A percentile compares a stretch with the other conserved stretches of the same genome.
Conservation (phyloP, 2,329 filamentous ascomycete species). For the Harringtonia lauricola region DNA sequence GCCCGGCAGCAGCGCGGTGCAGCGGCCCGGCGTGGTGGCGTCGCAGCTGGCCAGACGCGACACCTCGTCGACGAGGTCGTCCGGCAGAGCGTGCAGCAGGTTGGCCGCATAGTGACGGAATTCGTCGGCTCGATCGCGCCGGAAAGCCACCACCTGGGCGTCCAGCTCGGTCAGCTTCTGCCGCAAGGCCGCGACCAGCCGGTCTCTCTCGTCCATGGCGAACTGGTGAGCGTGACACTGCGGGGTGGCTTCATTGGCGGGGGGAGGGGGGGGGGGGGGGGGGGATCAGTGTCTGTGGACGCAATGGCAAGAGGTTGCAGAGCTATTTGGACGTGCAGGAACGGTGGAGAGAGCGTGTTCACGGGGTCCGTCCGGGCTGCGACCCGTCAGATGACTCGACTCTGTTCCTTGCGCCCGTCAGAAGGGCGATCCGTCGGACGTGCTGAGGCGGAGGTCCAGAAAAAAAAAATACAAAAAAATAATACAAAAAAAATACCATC, state of each 20-base stretch:
- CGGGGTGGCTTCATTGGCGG: background rate
- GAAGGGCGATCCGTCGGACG: too few species aligned
- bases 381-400: too few species aligned
- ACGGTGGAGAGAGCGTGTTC: too few species aligned
- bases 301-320: too few species aligned
- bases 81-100: constrained; percentile 35
- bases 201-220: constrained; percentile 12
- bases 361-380: too few species aligned
- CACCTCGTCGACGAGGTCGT: constrained; percentile 34
- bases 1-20: constrained; percentile 29
- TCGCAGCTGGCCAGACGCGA: constrained; percentile 31
- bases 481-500: too few species aligned
- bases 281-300: background rate
- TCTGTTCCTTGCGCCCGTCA: too few species aligned
- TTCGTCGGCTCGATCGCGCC: constrained; percentile 43
- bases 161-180: constrained; percentile 45
- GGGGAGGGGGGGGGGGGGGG: background rate
- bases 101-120: constrained; percentile 43
- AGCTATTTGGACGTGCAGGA: too few species aligned
- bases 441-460: too few species aligned
- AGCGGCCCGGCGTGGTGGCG: constrained; percentile 22
- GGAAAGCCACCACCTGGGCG: constrained; percentile 43
- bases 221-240: background rate
- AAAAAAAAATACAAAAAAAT: too few species aligned
- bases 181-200: constrained; percentile 37